These are phyloP conservation scores for Diaporthe amygdali DNA, from an alignment of 2,329 filamentous ascomycete genomes.

Conservation along the genomic window DNA sequence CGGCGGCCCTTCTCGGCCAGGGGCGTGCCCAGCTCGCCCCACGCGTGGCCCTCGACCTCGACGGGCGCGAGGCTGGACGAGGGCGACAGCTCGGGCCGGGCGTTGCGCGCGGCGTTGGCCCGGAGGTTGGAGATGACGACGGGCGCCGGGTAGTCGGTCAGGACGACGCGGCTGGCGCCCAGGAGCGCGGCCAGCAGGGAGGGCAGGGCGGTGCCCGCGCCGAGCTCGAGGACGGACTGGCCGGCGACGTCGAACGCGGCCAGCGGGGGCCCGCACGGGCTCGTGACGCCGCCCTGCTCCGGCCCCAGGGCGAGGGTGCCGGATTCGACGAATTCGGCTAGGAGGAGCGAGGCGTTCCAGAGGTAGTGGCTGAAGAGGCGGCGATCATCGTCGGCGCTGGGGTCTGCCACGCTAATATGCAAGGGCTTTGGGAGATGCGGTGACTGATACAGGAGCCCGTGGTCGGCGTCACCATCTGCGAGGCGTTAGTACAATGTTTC, in stretches of 20 bases:
- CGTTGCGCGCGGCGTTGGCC: constrained; percentile 61
- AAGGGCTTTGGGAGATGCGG: constrained; percentile 53
- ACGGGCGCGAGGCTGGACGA: constrained; percentile 33
- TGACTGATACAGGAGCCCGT: constrained; percentile 64
- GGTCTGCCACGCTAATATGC: constrained; percentile 52
- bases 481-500: not conserved
- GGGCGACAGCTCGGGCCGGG: constrained; percentile 42
- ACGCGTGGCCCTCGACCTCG: constrained; percentile 64
- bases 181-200: constrained; percentile 54
- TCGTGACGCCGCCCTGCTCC: not conserved
- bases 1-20: constrained; percentile 32
- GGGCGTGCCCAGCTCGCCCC: constrained; percentile 57
- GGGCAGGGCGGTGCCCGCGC: constrained; percentile 66
- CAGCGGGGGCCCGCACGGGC: constrained; percentile 19
- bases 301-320: constrained; percentile 41
- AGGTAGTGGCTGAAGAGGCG: constrained; percentile 73
- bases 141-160: constrained; percentile 72
- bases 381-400: constrained; percentile 56
- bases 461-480: constrained; percentile 61
- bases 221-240: constrained; percentile 66
- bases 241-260: constrained; percentile 53
- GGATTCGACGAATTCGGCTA: constrained; percentile 61
- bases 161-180: constrained; percentile 56
- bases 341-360: constrained; percentile 69
- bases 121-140: constrained; percentile 63